Base-by-base conservation (phyloP, 345 rosid genomes). In the Combretum micranthum region DNA sequence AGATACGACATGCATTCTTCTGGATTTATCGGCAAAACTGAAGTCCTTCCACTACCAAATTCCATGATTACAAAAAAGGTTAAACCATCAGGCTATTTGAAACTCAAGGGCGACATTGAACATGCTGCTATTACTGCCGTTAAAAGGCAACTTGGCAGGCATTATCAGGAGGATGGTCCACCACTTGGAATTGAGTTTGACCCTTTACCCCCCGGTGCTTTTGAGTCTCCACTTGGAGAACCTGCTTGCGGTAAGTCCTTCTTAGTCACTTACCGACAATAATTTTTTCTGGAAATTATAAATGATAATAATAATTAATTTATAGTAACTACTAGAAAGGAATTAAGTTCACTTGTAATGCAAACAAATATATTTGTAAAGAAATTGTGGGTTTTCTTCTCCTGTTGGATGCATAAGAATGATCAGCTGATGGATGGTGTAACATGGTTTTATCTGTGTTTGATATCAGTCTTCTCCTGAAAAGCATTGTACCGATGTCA, bases 51-150 rank as follows among this genome's bases (percentile, higher is more conserved):
- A 47, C 69, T 62, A 5, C 37, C 23, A 44, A 50, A 62, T 60
- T 69, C 79, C 52, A 77, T 67, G 60, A 66, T 62, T 56, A 16
- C 65, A 47, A 82, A 54, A 69, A 76, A 32, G 49, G 69, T 66
- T 67, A 86, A 78, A 76, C 93, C 93, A 59, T 80, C 84, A 0
- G 98, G 98, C 14, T 92, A 86, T 76, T 77, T 92, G 67, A 92
- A 86, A 80, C 72, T 86, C 71, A 92, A 84, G 75, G 77, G 79
- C 62, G 82, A 73, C 49, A 62, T 53, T 42, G 97, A 86, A 71
- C 86, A 84, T 78, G 80, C 74, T 65, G 93, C 87, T 59, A 77
- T 88, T 56, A 81, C 79, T 64, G 89, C 90, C 53, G 89, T 88
- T 37, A 86, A 81, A 79, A 83, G 77, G 76, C 98, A 86, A 48